These are phyloP conservation scores for Malania oleifera DNA, from an alignment of 164 flowering plant genomes.

Conservation along the genomic window DNA sequence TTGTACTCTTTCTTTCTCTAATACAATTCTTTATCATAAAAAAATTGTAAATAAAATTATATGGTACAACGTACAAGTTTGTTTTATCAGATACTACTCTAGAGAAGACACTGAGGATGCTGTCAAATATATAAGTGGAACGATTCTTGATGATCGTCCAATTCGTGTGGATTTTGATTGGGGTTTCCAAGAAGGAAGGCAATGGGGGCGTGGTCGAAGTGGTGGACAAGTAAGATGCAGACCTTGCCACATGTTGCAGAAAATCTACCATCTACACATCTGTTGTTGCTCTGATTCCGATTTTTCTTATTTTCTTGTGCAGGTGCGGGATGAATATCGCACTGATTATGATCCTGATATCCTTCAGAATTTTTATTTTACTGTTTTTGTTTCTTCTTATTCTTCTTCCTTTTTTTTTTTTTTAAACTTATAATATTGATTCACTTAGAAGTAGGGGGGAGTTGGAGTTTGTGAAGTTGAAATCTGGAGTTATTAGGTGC, in stretches of 20 bases:
- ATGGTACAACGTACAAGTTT: neutral
- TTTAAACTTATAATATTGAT: too few relatives aligned
- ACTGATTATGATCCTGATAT: constrained; percentile 99
- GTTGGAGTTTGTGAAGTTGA: too few relatives aligned
- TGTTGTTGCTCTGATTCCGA: neutral
- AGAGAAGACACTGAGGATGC: constrained; percentile 92
- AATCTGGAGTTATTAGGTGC: too few relatives aligned
- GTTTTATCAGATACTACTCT: constrained; percentile 69
- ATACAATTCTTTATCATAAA: too few relatives aligned
- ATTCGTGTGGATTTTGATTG: constrained; percentile 99
- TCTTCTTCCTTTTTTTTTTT: neutral
- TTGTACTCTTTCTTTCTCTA: too few relatives aligned
- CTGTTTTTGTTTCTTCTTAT: too few relatives aligned
- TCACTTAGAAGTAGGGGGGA: too few relatives aligned
- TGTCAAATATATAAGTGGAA: constrained; percentile 93
- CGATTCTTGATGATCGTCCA: constrained; percentile 95
- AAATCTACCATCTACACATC: too few relatives aligned
- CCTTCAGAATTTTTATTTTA: constrained; percentile 35
- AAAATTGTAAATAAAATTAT: neutral
- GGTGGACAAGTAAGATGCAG: constrained; percentile 77
- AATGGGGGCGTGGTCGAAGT: constrained; percentile 99
- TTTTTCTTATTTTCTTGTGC: constrained; percentile 13
- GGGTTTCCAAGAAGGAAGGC: constrained; percentile 98
- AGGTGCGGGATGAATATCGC: constrained; percentile 99
- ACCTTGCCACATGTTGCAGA: neutral